Base-by-base conservation (phyloP, 257 asterid species). In the Nicotiana attenuata region DNA sequence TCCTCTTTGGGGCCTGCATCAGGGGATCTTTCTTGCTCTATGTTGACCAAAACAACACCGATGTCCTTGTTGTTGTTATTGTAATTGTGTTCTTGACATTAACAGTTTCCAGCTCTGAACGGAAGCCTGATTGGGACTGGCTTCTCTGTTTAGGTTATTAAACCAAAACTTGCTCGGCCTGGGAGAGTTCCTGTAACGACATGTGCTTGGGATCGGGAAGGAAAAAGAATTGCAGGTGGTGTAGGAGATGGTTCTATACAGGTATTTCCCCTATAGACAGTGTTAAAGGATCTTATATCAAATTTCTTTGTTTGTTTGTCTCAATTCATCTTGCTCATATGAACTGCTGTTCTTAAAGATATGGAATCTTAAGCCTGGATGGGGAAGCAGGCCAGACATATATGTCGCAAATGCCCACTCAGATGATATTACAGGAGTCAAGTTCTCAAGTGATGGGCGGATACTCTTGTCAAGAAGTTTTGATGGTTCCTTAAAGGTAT, bases 341-440 rank as follows among this genome's bases (percentile, higher is more conserved):
- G 68, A n/a, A 78, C 60, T 41, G 31, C 52, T 52, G 47, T 45
- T 73, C 84, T 80, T 85, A 78, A 87, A 96, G 97, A 87, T 96
- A 85, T 96, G 99, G 99, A 96, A 87, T 86, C 87, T 92, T 82
- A 96, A 94, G 87, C 91, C 99, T 86, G 98, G 97, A 84, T 96
- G 98, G 99, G 99, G 95, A 83, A 92, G 97, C 90, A 92, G 96
- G 85, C 99, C 99, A 47, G 99, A 94, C 81, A 81, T 87, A 78
- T 81, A 82, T 65, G 87, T 92, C 77, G 85, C 84, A 52, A 83
- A 81, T 59, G 92, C 91, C 65, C 99, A 96, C 89, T 84, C 94
- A 17, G 97, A 96, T 19, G 99, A 96, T 83, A 96, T 96, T 78
- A 92, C 98, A 26, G 91, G 91, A 56, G 89, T 96, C 81, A 94